Evolutionary conservation across 768 basidiomycete species (phyloP), one percentile per base, ranked within the genome.

Genomic region (Leccinellum rugosiceps): DNA sequence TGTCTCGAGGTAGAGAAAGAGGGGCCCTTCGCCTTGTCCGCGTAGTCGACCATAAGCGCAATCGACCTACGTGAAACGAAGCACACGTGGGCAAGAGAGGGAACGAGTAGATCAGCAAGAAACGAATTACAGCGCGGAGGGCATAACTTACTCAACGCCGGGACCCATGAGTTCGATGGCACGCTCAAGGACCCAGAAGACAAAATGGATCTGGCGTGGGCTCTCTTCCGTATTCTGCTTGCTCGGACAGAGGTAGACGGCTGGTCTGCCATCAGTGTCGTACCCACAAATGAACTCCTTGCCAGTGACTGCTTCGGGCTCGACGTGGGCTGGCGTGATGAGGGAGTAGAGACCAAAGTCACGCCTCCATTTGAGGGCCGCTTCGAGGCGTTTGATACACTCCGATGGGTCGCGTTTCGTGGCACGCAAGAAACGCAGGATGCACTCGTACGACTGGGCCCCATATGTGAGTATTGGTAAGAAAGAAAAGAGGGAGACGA

Each of bases 211-310:
- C 72, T 94, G 91, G n/a, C 86, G 78, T 2, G 76, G 75, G 6
- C 80, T 70, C 61, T 86, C 88, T 3, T 83, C 79, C 1, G 92
- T 94, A 70, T 94, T 94, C 69, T 94, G 92, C 19, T 83, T 84
- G 66, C 78, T 79, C 2, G 83, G 84, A 45, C 75, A 74, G 77
- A 92, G 79, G 72, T 93, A 92, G 38, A 86, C 72, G 0, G 77
- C 86, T 2, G 91, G 90, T 55, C 88, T 77, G 13, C 86, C 80
- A n/a, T 72, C 71, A 6, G 73, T 72, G 69, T 94, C 92, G 67
- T 82, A 92, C 4, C 93, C 94, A 62, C 88, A 90, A 17, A 86
- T 60, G 50, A 94, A 75, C 68, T 85, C 80, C 73, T 96, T 95
- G 31, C 94, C 94, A 4, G 92, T 95, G 49, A 88, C 73, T 1